Percentiles rank a stretch among this genome's conserved stretches.
Conservation (phyloP, 495 filamentous ascomycete species). For the Hyaloscypha hepaticicola region DNA sequence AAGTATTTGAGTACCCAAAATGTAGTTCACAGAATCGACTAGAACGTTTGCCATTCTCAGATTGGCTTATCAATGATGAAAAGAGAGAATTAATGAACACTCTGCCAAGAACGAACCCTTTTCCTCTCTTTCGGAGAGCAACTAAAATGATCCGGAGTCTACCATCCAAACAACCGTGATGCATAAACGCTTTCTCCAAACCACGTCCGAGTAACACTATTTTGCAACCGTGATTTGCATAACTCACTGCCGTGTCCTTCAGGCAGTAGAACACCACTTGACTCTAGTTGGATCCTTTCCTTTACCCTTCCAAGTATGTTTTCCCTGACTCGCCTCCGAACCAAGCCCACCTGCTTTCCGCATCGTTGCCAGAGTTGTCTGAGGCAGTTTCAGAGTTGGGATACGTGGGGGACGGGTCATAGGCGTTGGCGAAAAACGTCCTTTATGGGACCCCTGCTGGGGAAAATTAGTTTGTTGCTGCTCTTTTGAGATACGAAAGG, state of each 20-base stretch:
- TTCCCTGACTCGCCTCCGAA: neutral
- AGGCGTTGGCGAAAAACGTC: neutral
- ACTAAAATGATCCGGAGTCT: too few species aligned
- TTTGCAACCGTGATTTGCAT: neutral
- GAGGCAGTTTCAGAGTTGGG: conserved; percentile 18
- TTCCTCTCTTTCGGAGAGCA: too few species aligned
- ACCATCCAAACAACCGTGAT: too few species aligned
- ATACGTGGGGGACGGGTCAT: conserved; percentile 11
- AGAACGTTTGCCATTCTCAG: too few species aligned
- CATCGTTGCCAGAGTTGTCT: conserved; percentile 14
- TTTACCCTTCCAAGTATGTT: neutral
- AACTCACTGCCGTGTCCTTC: neutral
- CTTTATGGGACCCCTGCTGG: neutral
- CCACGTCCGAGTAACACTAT: too few species aligned
- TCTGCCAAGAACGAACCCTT: too few species aligned
- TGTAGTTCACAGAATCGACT: too few species aligned
- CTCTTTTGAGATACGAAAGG: neutral
- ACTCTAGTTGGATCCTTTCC: neutral
- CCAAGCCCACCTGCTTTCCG: conserved; percentile 14
- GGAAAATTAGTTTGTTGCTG: neutral
- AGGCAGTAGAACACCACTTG: conserved; percentile 9
- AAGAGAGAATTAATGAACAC: too few species aligned
- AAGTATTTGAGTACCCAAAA: too few species aligned
- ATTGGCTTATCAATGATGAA: too few species aligned
- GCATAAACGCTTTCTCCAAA: too few species aligned